Conservation (phyloP, 495 filamentous ascomycete genomes). For the Mycothermus thermophilus region DNA sequence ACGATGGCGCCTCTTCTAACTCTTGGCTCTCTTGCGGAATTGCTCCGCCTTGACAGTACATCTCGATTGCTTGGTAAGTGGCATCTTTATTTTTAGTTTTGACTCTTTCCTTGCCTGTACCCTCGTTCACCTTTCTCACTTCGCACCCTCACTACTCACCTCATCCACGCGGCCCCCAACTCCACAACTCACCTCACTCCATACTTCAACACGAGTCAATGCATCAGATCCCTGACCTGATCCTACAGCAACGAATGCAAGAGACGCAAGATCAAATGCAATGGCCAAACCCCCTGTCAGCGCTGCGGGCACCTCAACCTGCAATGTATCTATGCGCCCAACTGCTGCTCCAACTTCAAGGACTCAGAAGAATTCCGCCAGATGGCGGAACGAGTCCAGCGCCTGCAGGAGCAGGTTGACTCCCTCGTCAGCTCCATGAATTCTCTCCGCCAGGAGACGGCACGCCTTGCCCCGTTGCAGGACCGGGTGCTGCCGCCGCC, state of each 20-base stretch:
- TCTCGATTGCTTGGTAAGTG: slow-evolving; percentile 85
- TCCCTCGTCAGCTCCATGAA: slow-evolving; percentile 56
- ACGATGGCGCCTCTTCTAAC: background rate
- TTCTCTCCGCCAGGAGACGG: slow-evolving; percentile 38
- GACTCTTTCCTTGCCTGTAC: background rate
- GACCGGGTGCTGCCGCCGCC: slow-evolving; percentile 22
- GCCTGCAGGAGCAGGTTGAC: slow-evolving; percentile 76
- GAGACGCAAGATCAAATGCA: slow-evolving; percentile 84
- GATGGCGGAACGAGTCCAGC: slow-evolving; percentile 57
- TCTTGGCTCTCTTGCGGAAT: background rate
- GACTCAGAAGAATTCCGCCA: slow-evolving; percentile 78
- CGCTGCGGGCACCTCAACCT: slow-evolving; percentile 72
- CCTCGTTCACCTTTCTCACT: background rate
- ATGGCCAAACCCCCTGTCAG: slow-evolving; percentile 69
- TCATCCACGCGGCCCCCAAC: too few relatives aligned
- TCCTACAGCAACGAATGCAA: slow-evolving; percentile 67
- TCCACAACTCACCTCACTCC: background rate
- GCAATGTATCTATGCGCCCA: slow-evolving; percentile 78
- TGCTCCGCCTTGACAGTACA: slow-evolving; percentile 42
- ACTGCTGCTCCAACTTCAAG: slow-evolving; percentile 73
- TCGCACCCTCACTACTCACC: background rate
- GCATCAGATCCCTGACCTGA: background rate
- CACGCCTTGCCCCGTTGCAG: slow-evolving; percentile 29
- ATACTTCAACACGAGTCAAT: background rate
- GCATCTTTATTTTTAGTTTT: too few relatives aligned